These are phyloP conservation scores for Aspergillus glaucus DNA, from an alignment of 2,329 filamentous ascomycete genomes.

Conservation along the genomic window DNA sequence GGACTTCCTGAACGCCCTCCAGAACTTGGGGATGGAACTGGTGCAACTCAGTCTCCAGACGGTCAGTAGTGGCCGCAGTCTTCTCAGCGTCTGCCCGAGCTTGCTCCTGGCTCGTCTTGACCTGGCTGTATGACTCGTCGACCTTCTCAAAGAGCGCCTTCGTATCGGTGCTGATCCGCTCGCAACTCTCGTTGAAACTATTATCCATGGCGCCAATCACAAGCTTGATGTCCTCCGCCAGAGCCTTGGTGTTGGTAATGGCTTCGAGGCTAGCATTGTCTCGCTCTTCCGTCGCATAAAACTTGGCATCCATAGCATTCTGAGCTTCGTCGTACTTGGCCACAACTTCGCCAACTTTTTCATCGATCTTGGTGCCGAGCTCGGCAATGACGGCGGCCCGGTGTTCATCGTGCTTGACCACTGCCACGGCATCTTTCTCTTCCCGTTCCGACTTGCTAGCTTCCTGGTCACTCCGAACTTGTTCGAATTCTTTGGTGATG, in stretches of 20 bases:
- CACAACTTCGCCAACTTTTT: conserved; percentile 74
- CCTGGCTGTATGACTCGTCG: conserved; percentile 68
- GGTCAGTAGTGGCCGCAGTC: conserved; percentile 64
- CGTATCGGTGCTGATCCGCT: conserved; percentile 81
- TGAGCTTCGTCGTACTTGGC: conserved; percentile 85
- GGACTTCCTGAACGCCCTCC: conserved; percentile 77
- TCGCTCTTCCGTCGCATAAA: conserved; percentile 66
- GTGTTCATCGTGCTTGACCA: conserved; percentile 56
- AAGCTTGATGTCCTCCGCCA: conserved; percentile 80
- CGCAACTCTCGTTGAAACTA: conserved; percentile 72
- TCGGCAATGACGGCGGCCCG: conserved; percentile 50
- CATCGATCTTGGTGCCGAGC: conserved; percentile 57
- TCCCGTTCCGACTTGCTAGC: conserved; percentile 74
- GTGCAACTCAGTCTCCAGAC: conserved; percentile 68
- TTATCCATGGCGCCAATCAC: conserved; percentile 79
- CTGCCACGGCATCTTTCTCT: conserved; percentile 48
- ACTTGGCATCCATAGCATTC: conserved; percentile 64
- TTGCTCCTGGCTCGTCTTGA: conserved; percentile 71
- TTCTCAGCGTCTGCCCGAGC: conserved; percentile 76
- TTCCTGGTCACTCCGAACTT: conserved; percentile 71
- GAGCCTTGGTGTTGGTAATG: conserved; percentile 65
- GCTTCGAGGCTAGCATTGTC: conserved; percentile 67
- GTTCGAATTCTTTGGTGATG: conserved; percentile 81
- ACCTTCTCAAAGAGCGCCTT: conserved; percentile 79
- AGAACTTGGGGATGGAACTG: conserved; percentile 87